A percentile compares a stretch with the other conserved stretches of the same genome.
These are phyloP conservation scores for Metschnikowia lochheadii DNA, from an alignment of 805 yeast species.

Conservation along the genomic window DNA sequence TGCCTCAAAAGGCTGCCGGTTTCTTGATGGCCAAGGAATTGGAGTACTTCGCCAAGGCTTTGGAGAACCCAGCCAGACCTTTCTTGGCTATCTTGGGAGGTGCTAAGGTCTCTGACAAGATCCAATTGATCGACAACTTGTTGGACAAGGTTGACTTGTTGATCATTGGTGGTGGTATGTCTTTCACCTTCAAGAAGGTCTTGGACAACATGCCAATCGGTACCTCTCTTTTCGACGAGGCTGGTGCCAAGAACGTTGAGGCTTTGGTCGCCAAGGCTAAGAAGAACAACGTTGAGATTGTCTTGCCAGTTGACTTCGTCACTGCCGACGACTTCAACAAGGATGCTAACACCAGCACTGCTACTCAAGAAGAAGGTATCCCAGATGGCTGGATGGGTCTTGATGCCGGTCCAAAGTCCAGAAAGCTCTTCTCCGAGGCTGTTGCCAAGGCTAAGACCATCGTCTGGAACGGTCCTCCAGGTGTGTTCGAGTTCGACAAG, in stretches of 20 bases:
- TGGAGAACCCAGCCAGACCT: constrained; percentile 97
- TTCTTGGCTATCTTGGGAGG: constrained; percentile 99
- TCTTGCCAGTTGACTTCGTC: constrained; percentile 92
- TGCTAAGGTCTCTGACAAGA: constrained; percentile 98
- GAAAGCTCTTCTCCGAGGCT: constrained; percentile 72
- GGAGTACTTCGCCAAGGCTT: constrained; percentile 95
- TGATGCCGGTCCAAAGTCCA: constrained; percentile 90
- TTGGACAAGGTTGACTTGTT: constrained; percentile 92
- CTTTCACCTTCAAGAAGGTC: constrained; percentile 97
- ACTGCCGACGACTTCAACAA: constrained; percentile 92
- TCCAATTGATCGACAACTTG: constrained; percentile 94
- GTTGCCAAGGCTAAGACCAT: constrained; percentile 94
- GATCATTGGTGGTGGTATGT: constrained; percentile 99
- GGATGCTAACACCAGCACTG: constrained; percentile 81
- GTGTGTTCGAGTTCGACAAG: constrained; percentile 95
- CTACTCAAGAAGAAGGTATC: constrained; percentile 87
- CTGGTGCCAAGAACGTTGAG: constrained; percentile 94
- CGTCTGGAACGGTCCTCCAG: constrained; percentile 99
- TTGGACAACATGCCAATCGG: constrained; percentile 84
- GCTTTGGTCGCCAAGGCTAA: constrained; percentile 92
- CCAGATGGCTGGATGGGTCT: constrained; percentile 95
- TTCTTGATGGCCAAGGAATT: constrained; percentile 98
- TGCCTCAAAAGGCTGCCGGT: constrained; percentile 97
- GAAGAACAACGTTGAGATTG: constrained; percentile 89
- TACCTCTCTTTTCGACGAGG: constrained; percentile 86